Evolutionary conservation across 768 basidiomycete genomes (phyloP).

Genomic region (Leucocoprinus birnbaumii): DNA sequence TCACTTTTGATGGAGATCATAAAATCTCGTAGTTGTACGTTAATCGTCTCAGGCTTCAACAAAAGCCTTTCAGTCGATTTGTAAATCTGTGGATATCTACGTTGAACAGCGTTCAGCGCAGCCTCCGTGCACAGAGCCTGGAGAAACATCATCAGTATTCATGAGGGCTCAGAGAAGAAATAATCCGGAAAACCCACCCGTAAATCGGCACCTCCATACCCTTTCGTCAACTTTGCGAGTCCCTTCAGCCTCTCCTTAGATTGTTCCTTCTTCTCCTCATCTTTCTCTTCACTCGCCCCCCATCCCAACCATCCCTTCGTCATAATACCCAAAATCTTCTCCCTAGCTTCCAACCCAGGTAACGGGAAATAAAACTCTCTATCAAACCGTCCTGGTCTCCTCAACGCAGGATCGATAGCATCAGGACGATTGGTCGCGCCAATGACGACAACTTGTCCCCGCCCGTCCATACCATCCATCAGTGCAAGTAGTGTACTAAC

Average conservation of each 20-base stretch:
- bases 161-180: conserved; percentile 1
- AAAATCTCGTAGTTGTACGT: conserved; percentile 85
- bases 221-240: conserved; percentile 88
- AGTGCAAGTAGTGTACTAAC: conserved; percentile 93
- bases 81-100: conserved; percentile 97
- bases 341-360: conserved; percentile 79
- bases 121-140: conserved; percentile 97
- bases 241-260: conserved; percentile 74
- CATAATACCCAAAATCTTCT: conserved; percentile 88
- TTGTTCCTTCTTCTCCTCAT: conserved; percentile 40
- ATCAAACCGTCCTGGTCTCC: conserved; percentile 94
- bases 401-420: conserved; percentile 93
- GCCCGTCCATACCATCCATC: conserved; percentile 99
- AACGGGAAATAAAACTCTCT: conserved; percentile 97
- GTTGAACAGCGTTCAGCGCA: conserved; percentile 92
- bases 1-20: conserved; percentile 96
- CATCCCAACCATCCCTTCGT: conserved; percentile 89
- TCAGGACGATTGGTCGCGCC: conserved; percentile 98
- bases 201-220: conserved; percentile 96
- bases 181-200: conserved; percentile 55
- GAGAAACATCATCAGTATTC: not conserved
- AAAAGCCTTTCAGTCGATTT: conserved; percentile 83
- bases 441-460: conserved; percentile 96
- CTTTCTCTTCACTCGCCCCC: conserved; percentile 39
- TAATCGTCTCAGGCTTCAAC: conserved; percentile 82